Conservation (phyloP, 768 basidiomycete genomes). For the Mycena rebaudengoi region DNA sequence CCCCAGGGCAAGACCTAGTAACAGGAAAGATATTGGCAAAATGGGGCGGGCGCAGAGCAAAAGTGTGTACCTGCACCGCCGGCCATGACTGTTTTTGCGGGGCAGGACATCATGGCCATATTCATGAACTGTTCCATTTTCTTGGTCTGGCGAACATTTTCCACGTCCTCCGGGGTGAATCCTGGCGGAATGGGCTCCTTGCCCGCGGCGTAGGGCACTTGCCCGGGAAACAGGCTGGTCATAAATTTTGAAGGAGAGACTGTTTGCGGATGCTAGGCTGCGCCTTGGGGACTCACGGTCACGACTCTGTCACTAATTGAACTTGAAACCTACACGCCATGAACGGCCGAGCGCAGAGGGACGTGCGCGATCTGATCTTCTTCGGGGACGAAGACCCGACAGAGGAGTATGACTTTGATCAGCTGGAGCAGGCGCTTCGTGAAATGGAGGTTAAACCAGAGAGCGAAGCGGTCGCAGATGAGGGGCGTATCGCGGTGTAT, state of each 20-base stretch:
- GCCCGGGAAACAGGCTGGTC: slow-evolving; percentile 46
- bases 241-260: neutral
- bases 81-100: slow-evolving; percentile 80
- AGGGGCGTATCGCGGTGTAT: too few species aligned
- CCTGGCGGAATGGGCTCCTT: slow-evolving; percentile 91
- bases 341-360: slow-evolving; percentile 2
- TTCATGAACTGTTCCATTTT: slow-evolving; percentile 80
- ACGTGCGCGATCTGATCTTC: slow-evolving; percentile 11
- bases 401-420: slow-evolving; percentile 2
- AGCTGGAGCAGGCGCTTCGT: neutral
- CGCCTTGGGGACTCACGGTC: slow-evolving; percentile 17
- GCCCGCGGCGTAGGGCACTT: slow-evolving; percentile 84
- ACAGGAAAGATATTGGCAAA: slow-evolving; percentile 1
- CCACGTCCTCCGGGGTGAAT: slow-evolving; percentile 80
- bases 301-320: neutral
- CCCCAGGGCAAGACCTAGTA: slow-evolving; percentile 86
- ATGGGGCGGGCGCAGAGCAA: slow-evolving; percentile 17
- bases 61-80: slow-evolving; percentile 88
- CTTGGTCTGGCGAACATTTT: slow-evolving; percentile 69
- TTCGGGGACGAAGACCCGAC: neutral
- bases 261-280: neutral
- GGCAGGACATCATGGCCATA: slow-evolving; percentile 86
- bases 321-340: neutral
- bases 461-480: neutral
- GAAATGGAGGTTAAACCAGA: neutral